phyloP scores from a whole-genome alignment of 1,139 yeast species.

The Candida pseudocylindracea region DNA sequence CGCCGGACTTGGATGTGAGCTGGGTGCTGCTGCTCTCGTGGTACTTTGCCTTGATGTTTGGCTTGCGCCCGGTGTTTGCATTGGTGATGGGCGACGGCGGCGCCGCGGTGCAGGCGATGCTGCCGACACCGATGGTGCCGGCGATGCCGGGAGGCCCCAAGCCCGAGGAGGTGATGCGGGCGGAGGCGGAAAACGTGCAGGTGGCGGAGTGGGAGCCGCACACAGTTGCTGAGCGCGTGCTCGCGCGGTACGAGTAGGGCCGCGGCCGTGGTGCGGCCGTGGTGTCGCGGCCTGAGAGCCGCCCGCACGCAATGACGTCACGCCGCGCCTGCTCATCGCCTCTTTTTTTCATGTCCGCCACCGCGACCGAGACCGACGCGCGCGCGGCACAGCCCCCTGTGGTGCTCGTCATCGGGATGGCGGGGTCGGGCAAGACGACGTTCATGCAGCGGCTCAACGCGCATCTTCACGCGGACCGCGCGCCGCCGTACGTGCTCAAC shows the following conservation, averaged over 20 bases:
- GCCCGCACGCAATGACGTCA: too few species aligned
- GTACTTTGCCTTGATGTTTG: slow-evolving; percentile 82
- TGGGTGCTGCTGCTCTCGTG: slow-evolving; percentile 97
- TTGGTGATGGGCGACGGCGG: slow-evolving; percentile 36
- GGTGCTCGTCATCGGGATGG: slow-evolving; percentile 52
- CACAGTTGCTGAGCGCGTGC: too few species aligned
- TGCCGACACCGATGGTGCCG: slow-evolving; percentile 16
- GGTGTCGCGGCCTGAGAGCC: too few species aligned
- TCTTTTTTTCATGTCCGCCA: too few species aligned
- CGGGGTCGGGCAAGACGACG: slow-evolving; percentile 95
- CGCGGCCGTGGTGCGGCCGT: too few species aligned
- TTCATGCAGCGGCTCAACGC: slow-evolving; percentile 90
- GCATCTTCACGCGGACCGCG: slow-evolving; percentile 50
- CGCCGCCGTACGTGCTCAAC: slow-evolving; percentile 78
- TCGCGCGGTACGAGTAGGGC: too few species aligned
- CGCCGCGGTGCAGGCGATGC: slow-evolving; percentile 27
- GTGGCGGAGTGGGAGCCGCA: slow-evolving; percentile 25
- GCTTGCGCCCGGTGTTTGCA: slow-evolving; percentile 63
- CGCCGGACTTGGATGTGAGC: slow-evolving; percentile 69
- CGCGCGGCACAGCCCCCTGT: neutral
- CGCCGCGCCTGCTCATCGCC: too few species aligned
- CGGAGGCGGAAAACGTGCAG: slow-evolving; percentile 61
- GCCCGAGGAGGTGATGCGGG: slow-evolving; percentile 34
- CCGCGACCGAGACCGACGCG: too few species aligned
- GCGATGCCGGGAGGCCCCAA: slow-evolving; percentile 36